phyloP scores from a whole-genome alignment of 2,329 filamentous ascomycete species.

The Tolypocladium tundrense region DNA sequence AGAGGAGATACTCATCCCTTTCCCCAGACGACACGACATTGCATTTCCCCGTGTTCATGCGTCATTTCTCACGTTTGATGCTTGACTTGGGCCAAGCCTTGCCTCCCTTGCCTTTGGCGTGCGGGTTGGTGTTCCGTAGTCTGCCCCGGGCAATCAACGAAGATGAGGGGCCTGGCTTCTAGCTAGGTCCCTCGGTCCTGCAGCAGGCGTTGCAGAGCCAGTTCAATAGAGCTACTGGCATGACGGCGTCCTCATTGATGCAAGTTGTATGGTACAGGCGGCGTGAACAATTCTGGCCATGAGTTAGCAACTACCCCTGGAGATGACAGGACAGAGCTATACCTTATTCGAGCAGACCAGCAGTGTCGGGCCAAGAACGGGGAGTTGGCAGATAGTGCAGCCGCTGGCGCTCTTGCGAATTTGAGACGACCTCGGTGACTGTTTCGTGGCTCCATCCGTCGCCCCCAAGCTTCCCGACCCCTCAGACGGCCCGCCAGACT shows the following conservation, averaged over 20 bases:
- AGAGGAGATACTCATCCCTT: accelerated
- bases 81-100: background rate
- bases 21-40: too few species aligned
- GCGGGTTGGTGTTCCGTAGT: background rate
- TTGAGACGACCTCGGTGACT: constrained; percentile 22
- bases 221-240: constrained; percentile 21
- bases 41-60: background rate
- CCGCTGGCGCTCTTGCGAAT: constrained; percentile 33
- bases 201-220: constrained; percentile 37
- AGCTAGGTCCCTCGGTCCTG: constrained; percentile 11
- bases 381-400: constrained; percentile 36
- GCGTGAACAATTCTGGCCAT: constrained; percentile 26
- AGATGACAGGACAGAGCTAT: constrained; percentile 8
- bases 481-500: constrained; percentile 1
- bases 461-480: constrained; percentile 4
- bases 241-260: constrained; percentile 23
- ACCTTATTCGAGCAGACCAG: constrained; percentile 42
- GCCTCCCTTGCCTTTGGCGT: background rate
- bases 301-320: constrained; percentile 7
- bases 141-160: background rate
- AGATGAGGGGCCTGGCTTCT: constrained; percentile 7
- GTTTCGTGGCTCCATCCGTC: constrained; percentile 10
- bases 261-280: constrained; percentile 41
- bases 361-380: constrained; percentile 35
- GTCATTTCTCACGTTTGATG: background rate